Conservation (phyloP, 129 eudicot genomes). For the Chrysanthemum seticuspe region DNA sequence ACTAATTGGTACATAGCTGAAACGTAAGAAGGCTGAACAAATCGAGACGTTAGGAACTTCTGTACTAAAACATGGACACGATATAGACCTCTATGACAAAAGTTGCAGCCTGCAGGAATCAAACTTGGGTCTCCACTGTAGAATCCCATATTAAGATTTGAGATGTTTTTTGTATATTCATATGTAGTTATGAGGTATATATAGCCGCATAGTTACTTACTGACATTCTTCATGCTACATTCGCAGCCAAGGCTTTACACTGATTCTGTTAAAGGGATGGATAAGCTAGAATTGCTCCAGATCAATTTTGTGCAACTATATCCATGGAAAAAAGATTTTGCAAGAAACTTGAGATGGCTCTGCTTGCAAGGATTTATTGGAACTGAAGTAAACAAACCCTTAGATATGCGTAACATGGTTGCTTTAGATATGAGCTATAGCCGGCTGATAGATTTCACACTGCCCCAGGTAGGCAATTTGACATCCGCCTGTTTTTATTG, state of each 20-base stretch:
- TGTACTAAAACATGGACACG: too few relatives aligned
- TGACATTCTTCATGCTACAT: neutral
- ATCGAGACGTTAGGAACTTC: too few relatives aligned
- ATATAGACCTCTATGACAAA: too few relatives aligned
- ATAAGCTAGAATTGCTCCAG: conserved; percentile 25
- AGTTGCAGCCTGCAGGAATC: too few relatives aligned
- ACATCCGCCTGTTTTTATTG: neutral
- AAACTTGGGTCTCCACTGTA: too few relatives aligned
- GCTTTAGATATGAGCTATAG: conserved; percentile 36
- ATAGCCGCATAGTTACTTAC: neutral
- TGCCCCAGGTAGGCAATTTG: conserved; percentile 4
- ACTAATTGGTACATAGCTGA: too few relatives aligned
- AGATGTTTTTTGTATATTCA: too few relatives aligned
- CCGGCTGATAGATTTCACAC: conserved; percentile 14
- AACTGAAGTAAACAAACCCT: neutral
- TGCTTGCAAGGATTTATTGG: conserved; percentile 22
- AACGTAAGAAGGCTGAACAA: too few relatives aligned
- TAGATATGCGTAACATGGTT: conserved; percentile 30
- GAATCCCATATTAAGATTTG: too few relatives aligned
- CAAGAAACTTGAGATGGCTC: conserved; percentile 30
- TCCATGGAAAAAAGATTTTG: conserved; percentile 19
- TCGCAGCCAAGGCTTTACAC: conserved; percentile 3
- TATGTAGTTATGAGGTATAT: too few relatives aligned
- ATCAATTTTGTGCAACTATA: conserved; percentile 20
- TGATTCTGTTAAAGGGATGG: conserved; percentile 30